phyloP scores from a whole-genome alignment of 1,284 basidiomycete species.

The Ustilago xerochloae region DNA sequence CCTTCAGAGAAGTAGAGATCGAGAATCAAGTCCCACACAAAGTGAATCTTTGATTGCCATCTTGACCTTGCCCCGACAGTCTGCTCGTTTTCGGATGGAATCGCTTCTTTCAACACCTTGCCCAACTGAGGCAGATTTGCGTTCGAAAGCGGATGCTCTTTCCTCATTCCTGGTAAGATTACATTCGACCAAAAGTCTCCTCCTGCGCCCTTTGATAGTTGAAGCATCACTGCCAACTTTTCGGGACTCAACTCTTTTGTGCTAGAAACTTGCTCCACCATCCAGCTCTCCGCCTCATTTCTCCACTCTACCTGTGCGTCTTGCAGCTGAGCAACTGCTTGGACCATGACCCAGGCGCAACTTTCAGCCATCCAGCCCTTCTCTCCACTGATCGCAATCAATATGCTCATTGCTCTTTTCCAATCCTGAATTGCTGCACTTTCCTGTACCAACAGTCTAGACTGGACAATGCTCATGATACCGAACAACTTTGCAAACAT shows the following conservation, averaged over 20 bases:
- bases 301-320: slow-evolving; percentile 35
- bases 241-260: slow-evolving; percentile 81
- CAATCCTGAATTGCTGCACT: slow-evolving; percentile 75
- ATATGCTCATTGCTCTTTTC: slow-evolving; percentile 75
- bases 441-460: slow-evolving; percentile 75
- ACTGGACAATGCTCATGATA: slow-evolving; percentile 72
- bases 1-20: slow-evolving; percentile 75
- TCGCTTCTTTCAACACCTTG: slow-evolving; percentile 68
- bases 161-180: slow-evolving; percentile 72
- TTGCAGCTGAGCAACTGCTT: slow-evolving; percentile 33
- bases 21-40: slow-evolving; percentile 87
- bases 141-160: slow-evolving; percentile 77
- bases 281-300: slow-evolving; percentile 44
- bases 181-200: slow-evolving; percentile 46
- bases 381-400: slow-evolving; percentile 79
- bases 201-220: slow-evolving; percentile 70
- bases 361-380: slow-evolving; percentile 94
- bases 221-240: slow-evolving; percentile 83
- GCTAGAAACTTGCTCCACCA: slow-evolving; percentile 32
- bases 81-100: slow-evolving; percentile 73
- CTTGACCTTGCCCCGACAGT: slow-evolving; percentile 63
- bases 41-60: slow-evolving; percentile 92
- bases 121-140: slow-evolving; percentile 81
- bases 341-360: slow-evolving; percentile 79
- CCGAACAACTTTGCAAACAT: slow-evolving; percentile 94